Conservation (phyloP, 257 asterid species). For the Forsythia viridissima region DNA sequence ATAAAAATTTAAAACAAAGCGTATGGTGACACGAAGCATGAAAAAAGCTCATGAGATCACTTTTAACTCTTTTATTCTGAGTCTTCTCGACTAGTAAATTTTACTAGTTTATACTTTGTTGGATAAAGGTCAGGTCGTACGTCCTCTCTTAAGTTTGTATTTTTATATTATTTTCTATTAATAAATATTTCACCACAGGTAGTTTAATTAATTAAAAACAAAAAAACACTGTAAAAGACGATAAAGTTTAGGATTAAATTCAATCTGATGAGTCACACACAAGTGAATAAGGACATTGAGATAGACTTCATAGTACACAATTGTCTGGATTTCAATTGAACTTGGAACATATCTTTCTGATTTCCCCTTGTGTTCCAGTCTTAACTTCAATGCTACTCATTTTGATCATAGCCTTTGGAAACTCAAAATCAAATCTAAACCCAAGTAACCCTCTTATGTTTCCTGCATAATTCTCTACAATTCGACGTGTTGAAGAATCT, state of each 20-base stretch:
- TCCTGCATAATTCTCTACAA: conserved; percentile 70
- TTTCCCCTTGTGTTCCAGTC: conserved; percentile 67
- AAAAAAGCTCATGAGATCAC: no score
- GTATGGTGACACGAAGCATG: no score
- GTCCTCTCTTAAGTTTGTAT: no score
- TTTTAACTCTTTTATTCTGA: no score
- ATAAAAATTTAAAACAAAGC: no score
- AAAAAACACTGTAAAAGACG: neutral
- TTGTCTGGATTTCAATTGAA: conserved; percentile 32
- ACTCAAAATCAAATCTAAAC: conserved; percentile 52
- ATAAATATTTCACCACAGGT: no score
- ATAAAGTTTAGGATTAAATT: neutral
- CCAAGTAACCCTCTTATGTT: conserved; percentile 57
- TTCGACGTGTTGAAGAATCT: conserved; percentile 41
- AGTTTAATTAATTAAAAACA: no score
- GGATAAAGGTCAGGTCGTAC: no score
- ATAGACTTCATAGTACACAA: neutral
- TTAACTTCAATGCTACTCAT: conserved; percentile 71
- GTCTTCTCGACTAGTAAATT: no score
- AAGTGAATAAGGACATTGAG: neutral
- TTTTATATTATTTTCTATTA: no score
- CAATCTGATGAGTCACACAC: neutral
- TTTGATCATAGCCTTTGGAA: conserved; percentile 67
- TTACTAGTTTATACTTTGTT: no score
- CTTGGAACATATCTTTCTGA: conserved; percentile 54